Conservation (phyloP, 2,329 filamentous ascomycete genomes). For the Aspergillus brasiliensis region DNA sequence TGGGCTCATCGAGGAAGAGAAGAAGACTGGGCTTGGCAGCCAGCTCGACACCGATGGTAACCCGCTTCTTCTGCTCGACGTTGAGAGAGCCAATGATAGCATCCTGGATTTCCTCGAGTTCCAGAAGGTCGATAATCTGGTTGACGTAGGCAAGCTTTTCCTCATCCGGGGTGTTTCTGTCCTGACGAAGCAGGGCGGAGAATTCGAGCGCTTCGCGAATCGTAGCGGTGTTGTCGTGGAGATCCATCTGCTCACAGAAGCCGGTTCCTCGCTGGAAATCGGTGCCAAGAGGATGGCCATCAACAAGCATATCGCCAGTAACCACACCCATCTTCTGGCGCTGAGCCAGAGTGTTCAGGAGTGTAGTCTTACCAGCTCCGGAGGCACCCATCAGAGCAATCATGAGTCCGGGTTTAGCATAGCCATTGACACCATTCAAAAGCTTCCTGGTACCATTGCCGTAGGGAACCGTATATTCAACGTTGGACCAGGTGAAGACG, state of each 20-base stretch:
- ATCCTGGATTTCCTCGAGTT: slow-evolving; percentile 67
- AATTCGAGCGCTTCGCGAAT: slow-evolving; percentile 71
- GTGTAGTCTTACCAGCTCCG: slow-evolving; percentile 80
- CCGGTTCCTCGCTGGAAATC: slow-evolving; percentile 71
- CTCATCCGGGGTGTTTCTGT: slow-evolving; percentile 53
- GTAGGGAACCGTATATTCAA: slow-evolving; percentile 73
- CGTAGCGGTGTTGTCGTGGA: slow-evolving; percentile 68
- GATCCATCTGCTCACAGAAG: slow-evolving; percentile 72
- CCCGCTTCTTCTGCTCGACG: slow-evolving; percentile 70
- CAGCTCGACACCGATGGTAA: slow-evolving; percentile 74
- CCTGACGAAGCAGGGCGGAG: slow-evolving; percentile 66
- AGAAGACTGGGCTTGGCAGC: slow-evolving; percentile 69
- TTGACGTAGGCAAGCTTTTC: slow-evolving; percentile 70
- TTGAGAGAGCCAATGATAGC: slow-evolving; percentile 66
- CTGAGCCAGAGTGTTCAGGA: slow-evolving; percentile 76
- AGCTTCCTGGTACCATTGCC: slow-evolving; percentile 63
- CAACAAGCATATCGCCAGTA: slow-evolving; percentile 71
- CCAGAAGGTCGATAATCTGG: slow-evolving; percentile 65
- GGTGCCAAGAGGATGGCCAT: slow-evolving; percentile 61
- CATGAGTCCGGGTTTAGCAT: slow-evolving; percentile 77
- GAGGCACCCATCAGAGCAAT: slow-evolving; percentile 80
- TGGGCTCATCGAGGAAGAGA: slow-evolving; percentile 73
- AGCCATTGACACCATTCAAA: slow-evolving; percentile 71
- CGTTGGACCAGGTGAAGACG: slow-evolving; percentile 71
- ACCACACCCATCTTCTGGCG: slow-evolving; percentile 68